Conservation (phyloP, 2,329 filamentous ascomycete genomes). For the Venturia carpophila region DNA sequence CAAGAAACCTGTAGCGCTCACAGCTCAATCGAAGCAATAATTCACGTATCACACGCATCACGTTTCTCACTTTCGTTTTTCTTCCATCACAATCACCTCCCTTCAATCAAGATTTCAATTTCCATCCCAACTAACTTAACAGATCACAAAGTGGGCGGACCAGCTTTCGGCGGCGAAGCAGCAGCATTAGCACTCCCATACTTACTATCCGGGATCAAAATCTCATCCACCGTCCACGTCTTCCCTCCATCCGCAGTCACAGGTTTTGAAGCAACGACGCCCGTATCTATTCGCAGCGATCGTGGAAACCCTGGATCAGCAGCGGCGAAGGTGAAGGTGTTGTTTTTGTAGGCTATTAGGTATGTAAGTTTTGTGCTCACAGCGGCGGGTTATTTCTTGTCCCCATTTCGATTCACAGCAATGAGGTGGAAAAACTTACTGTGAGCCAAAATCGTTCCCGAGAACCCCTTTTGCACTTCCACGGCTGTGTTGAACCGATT, state of each 20-base stretch:
- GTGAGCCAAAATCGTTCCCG: neutral
- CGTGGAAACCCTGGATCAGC: neutral
- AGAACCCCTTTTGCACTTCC: constrained; percentile 5
- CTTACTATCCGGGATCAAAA: constrained; percentile 1
- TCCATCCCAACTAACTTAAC: neutral
- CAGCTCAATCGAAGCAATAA: neutral
- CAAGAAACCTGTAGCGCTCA: neutral
- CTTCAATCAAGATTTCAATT: too few relatives aligned
- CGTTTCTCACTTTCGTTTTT: neutral
- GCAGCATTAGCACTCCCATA: neutral
- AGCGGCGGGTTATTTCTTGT: too few relatives aligned
- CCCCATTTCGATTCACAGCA: too few relatives aligned
- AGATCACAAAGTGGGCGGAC: neutral
- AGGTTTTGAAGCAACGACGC: neutral
- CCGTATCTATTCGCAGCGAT: neutral
- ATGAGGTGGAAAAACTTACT: neutral
- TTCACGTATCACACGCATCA: neutral
- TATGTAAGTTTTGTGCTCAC: neutral
- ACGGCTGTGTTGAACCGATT: constrained; percentile 11
- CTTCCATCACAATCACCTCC: too few relatives aligned
- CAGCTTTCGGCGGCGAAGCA: neutral
- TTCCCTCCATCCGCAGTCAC: constrained; percentile 1
- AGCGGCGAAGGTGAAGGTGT: constrained; percentile 10
- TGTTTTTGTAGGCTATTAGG: constrained; percentile 7
- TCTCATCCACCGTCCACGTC: constrained; percentile 11